Percentiles rank a stretch among this genome's conserved stretches.
Conservation (phyloP, 1,284 basidiomycete species). For the Tylopilus orsonianus region DNA sequence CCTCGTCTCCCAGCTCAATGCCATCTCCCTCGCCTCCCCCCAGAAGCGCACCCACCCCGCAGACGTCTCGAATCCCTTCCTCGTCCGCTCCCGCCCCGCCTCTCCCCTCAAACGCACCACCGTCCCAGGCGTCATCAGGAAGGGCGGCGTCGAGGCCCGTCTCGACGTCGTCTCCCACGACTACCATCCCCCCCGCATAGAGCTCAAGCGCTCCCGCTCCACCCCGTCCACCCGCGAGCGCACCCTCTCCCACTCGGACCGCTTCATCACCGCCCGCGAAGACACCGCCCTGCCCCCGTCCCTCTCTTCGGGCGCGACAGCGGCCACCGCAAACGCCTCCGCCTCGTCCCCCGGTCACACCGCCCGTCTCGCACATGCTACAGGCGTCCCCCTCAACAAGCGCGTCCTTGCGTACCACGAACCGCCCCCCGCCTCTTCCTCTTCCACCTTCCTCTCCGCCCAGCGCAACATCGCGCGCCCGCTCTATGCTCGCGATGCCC, state of each 20-base stretch:
- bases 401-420: constrained; percentile 80
- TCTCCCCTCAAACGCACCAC: constrained; percentile 67
- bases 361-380: constrained; percentile 69
- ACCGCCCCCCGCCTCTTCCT: constrained; percentile 66
- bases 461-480: constrained; percentile 74
- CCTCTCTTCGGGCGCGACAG: constrained; percentile 58
- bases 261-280: constrained; percentile 73
- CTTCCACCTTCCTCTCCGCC: constrained; percentile 65
- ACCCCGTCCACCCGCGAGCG: constrained; percentile 52
- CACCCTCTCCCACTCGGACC: constrained; percentile 45
- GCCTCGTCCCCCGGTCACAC: constrained; percentile 67
- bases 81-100: constrained; percentile 50
- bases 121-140: constrained; percentile 64
- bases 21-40: constrained; percentile 48
- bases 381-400: constrained; percentile 70
- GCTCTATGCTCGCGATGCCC: constrained; percentile 64
- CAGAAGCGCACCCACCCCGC: constrained; percentile 41
- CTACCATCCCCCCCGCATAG: constrained; percentile 54
- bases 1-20: constrained; percentile 53
- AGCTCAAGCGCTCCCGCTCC: constrained; percentile 70
- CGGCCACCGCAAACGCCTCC: constrained; percentile 32
- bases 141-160: constrained; percentile 73
- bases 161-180: constrained; percentile 69
- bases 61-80: constrained; percentile 63
- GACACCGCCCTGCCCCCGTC: constrained; percentile 59